Base-by-base conservation (phyloP, 306 rosid genomes). In the Clitoria ternatea region DNA sequence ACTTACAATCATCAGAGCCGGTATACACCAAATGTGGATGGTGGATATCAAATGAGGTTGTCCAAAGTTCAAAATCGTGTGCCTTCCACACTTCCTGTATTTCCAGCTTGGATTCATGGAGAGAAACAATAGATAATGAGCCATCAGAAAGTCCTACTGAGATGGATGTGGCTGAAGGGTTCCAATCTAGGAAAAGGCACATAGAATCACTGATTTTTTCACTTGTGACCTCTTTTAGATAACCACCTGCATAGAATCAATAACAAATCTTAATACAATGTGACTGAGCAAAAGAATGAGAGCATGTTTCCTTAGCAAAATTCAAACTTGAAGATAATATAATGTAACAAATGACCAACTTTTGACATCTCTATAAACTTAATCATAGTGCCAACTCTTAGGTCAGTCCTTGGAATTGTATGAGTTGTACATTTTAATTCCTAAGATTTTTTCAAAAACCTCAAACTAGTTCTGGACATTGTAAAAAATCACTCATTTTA, bases 31-130 rank as follows among this genome's bases (percentile, higher is more conserved):
- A 72, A 47, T 94, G 83, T 37, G 97, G 88, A 57, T 87, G 95
- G 84, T 89, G 90, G 61, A 61, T 81, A 49, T 94, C 98, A 36
- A 89, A 94, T 7, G 82, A 76, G 65, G 97, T 83, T 27, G 96
- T 80, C 96, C 98, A 94, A 14, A 94, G 86, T 74, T 90, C 96
- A 87, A 85, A 94, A 65, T 89, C 95, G 71, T 94, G 98, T 9
- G 91, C 96, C 75, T 89, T 89, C 98, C 98, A 94, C 39, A 65
- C 75, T 62, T 84, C 77, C 65, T 77, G 88, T 13, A 81, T 50
- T 81, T 84, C 85, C 53, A 90, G 75, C 30, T 79, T 74, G 20
- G 96, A 89, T 37, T 87, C 98, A 39, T 6, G 54, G 15, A 87
- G 24, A 40, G 95, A 89, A 62, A 85, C 80, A 61, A 94, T 64